phyloP scores from a whole-genome alignment of 2,329 filamentous ascomycete species.

The Samsoniella hepiali region DNA sequence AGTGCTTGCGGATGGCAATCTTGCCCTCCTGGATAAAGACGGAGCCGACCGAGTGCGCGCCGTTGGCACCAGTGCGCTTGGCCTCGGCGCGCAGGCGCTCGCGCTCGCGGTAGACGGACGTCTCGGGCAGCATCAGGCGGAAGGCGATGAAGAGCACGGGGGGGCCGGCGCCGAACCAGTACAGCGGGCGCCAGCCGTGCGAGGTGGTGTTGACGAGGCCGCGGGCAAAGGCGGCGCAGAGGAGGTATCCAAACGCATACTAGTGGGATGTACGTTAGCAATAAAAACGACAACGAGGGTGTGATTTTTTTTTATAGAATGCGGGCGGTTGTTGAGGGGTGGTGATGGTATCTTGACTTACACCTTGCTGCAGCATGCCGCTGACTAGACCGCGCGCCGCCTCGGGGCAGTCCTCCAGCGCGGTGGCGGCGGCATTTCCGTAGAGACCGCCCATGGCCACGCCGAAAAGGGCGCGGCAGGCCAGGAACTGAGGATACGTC shows the following conservation, averaged over 20 bases:
- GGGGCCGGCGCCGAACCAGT: conserved; percentile 83
- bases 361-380: conserved; percentile 71
- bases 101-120: conserved; percentile 66
- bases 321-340: too few relatives aligned
- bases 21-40: conserved; percentile 74
- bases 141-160: conserved; percentile 78
- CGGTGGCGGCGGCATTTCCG: conserved; percentile 75
- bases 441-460: conserved; percentile 80
- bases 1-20: conserved; percentile 74
- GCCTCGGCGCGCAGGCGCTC: conserved; percentile 55
- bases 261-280: conserved; percentile 19
- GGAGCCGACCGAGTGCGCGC: conserved; percentile 41
- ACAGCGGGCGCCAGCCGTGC: conserved; percentile 79
- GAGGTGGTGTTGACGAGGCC: conserved; percentile 72
- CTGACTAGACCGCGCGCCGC: conserved; percentile 70
- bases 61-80: conserved; percentile 21
- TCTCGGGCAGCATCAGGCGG: conserved; percentile 76
- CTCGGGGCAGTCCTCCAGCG: conserved; percentile 68
- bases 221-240: conserved; percentile 56
- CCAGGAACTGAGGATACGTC: conserved; percentile 70
- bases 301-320: too few relatives aligned
- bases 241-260: conserved; percentile 64
- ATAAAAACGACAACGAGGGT: too few relatives aligned
- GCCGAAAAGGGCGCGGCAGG: conserved; percentile 71
- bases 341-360: conserved; percentile 25